Base-by-base conservation (phyloP, 768 basidiomycete species). In the Arthromyces matolae region DNA sequence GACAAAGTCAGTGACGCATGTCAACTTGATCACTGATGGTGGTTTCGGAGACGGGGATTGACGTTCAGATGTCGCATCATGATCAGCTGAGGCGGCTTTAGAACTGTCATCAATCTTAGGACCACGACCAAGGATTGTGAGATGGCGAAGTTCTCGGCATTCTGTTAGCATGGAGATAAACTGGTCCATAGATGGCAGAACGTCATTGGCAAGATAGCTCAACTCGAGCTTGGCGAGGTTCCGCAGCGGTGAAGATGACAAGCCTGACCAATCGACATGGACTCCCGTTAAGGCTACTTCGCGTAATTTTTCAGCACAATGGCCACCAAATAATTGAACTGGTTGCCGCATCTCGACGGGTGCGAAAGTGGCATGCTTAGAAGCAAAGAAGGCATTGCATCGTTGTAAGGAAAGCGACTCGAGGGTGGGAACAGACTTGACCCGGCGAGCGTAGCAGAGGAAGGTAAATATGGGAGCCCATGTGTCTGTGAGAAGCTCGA, bases 391-490 rank as follows among this genome's bases (percentile, higher is more conserved):
- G 4, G 75, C 77, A 56, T 83, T 83, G 59, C 81, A 83, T 19
- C 81, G 70, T 14, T 74, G 72, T 1, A 83, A 67, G 3, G 67
- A 67, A 25, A 83, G 56, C 2, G 57, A 57, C 45, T 71, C 63
- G 5, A 83, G 62, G 16, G 61, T 52, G 1, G 74, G 73, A 0
- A 66, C 62, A 1, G 65, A 55, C 5, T 60, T 58, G 22, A 70
- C 60, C 8, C 59, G 44, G 9, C 58, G 61, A 4, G 75, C 71
- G 45, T 62, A 66, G 29, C 63, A 67, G 8, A 83, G 70, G 54
- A 82, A 80, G 8, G 71, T 65, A 54, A 72, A 76, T 10, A 82
- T 74, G 9, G 81, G 81, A 2, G 69, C 66, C 80, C 81, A 84
- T 4, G 78, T 83, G 52, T 83, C 81, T 1, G 78, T 71, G 39